Evolutionary conservation across 2,329 filamentous ascomycete species (phyloP).

Genomic region (Thyridium curvatum): DNA sequence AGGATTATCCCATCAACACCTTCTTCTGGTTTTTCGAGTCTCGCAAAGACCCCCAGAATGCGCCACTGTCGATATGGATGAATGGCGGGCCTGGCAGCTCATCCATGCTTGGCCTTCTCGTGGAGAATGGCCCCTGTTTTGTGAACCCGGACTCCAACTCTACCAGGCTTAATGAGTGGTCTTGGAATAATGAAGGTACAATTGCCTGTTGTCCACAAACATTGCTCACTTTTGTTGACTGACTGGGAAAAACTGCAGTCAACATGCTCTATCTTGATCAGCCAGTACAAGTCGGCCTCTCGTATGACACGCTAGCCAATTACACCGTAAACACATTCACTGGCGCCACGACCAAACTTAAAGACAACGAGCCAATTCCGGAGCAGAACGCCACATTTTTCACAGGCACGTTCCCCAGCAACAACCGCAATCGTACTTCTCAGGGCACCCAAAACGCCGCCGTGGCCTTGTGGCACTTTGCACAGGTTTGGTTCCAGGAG

Average conservation of each 20-base stretch:
- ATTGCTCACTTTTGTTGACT: no score
- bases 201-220: no score
- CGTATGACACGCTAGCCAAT: conserved; percentile 18
- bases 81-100: conserved; percentile 24
- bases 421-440: conserved; percentile 5
- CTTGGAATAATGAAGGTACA: conserved; percentile 45
- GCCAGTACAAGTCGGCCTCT: conserved; percentile 27
- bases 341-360: no score
- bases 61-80: conserved; percentile 13
- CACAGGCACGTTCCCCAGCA: conserved; percentile 8
- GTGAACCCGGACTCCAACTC: conserved; percentile 44
- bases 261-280: conserved; percentile 64
- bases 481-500: conserved; percentile 13
- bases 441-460: conserved; percentile 11
- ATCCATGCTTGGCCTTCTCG: conserved; percentile 39
- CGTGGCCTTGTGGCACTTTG: conserved; percentile 11
- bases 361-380: not conserved
- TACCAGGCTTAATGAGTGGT: conserved; percentile 47
- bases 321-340: conserved; percentile 14
- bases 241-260: conserved; percentile 21
- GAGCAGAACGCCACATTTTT: conserved; percentile 9
- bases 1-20: conserved; percentile 50
- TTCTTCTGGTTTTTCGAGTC: conserved; percentile 59
- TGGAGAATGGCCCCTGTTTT: conserved; percentile 15
- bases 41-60: conserved; percentile 8